phyloP scores from a whole-genome alignment of 2,329 filamentous ascomycete species.

The Penicillium sp. region DNA sequence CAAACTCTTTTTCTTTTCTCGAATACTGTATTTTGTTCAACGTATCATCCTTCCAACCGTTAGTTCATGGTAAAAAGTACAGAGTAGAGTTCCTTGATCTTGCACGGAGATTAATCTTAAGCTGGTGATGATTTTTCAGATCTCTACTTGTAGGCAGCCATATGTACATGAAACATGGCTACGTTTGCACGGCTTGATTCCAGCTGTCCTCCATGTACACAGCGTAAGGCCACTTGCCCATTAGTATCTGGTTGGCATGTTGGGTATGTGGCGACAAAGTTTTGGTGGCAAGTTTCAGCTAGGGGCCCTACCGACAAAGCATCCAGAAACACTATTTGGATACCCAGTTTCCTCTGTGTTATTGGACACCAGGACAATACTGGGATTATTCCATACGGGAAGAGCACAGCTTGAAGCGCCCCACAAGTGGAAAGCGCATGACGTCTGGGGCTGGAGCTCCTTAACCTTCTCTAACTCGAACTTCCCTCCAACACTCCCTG shows the following conservation, averaged over 20 bases:
- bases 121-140: background rate
- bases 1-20: conserved; percentile 41
- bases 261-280: conserved; percentile 1
- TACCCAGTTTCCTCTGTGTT: background rate
- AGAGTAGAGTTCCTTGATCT: background rate
- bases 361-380: background rate
- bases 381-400: background rate
- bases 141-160: background rate
- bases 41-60: background rate
- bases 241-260: background rate
- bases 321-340: background rate
- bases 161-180: background rate
- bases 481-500: background rate
- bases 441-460: conserved; percentile 15
- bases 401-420: conserved; percentile 6
- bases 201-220: background rate
- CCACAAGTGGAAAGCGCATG: conserved; percentile 21
- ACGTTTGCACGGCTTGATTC: background rate
- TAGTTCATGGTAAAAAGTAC: too few species aligned
- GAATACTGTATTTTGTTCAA: conserved; percentile 25
- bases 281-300: background rate
- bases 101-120: background rate
- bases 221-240: background rate
- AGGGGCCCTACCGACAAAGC: background rate
- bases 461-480: background rate